Evolutionary conservation across 108 stramenopile species (phyloP).

Genomic region (Cyclostephanos tholiformis): DNA sequence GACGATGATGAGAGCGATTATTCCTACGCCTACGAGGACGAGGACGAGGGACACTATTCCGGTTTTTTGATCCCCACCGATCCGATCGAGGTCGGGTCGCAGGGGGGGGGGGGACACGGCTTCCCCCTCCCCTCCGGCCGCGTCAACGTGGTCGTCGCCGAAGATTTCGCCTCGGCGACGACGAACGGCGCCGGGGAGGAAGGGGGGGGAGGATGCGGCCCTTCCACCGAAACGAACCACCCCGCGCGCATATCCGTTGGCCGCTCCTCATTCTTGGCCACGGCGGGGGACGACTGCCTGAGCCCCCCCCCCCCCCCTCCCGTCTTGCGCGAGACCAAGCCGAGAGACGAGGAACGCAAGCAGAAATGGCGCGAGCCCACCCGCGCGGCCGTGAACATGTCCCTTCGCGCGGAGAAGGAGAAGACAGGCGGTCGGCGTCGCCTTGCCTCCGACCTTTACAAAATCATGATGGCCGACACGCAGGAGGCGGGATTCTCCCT

Average conservation of each 20-base stretch:
- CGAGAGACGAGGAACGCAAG: conserved; percentile 29
- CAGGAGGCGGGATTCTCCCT: conserved; percentile 83
- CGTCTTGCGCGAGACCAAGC: conserved; percentile 10
- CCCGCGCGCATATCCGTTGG: conserved; percentile 4
- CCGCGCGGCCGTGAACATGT: conserved; percentile 76
- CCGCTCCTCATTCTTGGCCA: conserved; percentile 1
- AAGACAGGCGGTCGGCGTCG: conserved; percentile 82
- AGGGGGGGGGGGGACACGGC: no score
- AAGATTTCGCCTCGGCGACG: conserved; percentile 11
- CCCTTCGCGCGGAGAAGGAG: conserved; percentile 81
- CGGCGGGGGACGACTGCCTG: background rate
- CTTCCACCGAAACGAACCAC: background rate
- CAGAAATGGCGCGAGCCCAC: conserved; percentile 81
- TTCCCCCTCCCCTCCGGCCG: conserved; percentile 1
- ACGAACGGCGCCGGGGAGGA: background rate
- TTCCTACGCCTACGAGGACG: conserved; percentile 84
- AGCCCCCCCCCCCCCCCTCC: background rate
- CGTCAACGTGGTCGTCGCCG: conserved; percentile 13
- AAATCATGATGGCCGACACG: conserved; percentile 87
- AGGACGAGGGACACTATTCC: conserved; percentile 76
- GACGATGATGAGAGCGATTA: conserved; percentile 64
- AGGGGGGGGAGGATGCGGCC: background rate
- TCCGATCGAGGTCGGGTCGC: conserved; percentile 5
- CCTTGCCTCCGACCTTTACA: conserved; percentile 82
- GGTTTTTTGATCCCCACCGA: conserved; percentile 69